phyloP scores from a whole-genome alignment of 768 basidiomycete species.

The Austroboletus festivus region DNA sequence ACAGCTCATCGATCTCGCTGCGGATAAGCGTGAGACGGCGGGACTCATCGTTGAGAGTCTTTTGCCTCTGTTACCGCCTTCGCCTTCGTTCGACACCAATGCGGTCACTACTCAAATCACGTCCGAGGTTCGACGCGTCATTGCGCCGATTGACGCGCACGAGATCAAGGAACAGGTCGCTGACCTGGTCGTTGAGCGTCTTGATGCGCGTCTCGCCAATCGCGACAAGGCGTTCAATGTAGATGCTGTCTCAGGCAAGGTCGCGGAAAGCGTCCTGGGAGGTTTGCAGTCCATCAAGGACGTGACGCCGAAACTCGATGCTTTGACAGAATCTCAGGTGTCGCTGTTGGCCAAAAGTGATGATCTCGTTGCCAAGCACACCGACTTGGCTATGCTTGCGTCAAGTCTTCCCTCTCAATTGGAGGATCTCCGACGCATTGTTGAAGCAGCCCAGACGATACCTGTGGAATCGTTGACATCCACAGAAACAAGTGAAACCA shows the following conservation, averaged over 20 bases:
- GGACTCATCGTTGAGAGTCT: constrained; percentile 74
- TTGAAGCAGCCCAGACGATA: constrained; percentile 32
- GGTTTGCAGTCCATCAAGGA: constrained; percentile 41
- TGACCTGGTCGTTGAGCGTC: constrained; percentile 81
- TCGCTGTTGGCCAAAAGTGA: constrained; percentile 37
- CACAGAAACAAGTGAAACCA: constrained; percentile 15
- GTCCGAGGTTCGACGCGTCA: constrained; percentile 65
- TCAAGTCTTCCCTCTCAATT: constrained; percentile 49
- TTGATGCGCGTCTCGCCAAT: constrained; percentile 76
- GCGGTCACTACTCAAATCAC: constrained; percentile 57
- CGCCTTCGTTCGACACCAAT: constrained; percentile 48
- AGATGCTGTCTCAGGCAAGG: constrained; percentile 52
- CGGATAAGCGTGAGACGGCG: constrained; percentile 86
- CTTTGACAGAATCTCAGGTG: constrained; percentile 42
- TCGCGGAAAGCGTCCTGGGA: constrained; percentile 51
- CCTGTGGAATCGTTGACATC: constrained; percentile 15
- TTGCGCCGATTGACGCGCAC: constrained; percentile 77
- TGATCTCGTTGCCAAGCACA: constrained; percentile 39
- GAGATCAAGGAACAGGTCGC: constrained; percentile 89
- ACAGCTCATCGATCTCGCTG: constrained; percentile 84
- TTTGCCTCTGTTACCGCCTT: constrained; percentile 56
- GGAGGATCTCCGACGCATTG: constrained; percentile 39
- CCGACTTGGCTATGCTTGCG: constrained; percentile 40
- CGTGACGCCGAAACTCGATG: constrained; percentile 39
- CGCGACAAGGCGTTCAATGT: constrained; percentile 69